Base-by-base conservation (phyloP, 2,329 filamentous ascomycete species). In the Stachybotrys chlorohalonatus region DNA sequence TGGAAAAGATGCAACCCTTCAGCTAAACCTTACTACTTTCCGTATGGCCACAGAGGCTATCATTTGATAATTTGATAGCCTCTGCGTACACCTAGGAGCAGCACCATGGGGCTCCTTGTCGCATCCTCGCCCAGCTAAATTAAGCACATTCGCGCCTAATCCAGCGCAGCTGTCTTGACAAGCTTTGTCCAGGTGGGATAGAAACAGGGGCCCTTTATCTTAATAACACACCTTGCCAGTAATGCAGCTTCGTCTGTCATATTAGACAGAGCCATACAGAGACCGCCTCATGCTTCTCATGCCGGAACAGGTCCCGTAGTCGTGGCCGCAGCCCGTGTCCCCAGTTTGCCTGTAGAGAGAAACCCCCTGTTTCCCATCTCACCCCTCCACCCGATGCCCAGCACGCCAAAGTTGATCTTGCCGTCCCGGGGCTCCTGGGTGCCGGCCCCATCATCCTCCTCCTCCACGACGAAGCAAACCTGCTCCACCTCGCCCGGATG, bases 341-440 rank as follows among this genome's bases (percentile, higher is more conserved):
- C 81, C 59, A 95, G 73, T 77, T 87, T 93, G 9, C 92, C 92
- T 7, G 94, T 99, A 49, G 86, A 90, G 66, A 99, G 75, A 62
- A 85, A 92, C 0, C 94, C 94, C 63, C 83, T 82, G 71, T 93
- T 94, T 0, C 94, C 94, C 87, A 96, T 92, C 58, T 89, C 83
- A 45, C 88, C 87, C 59, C 89, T 81, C 94, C 94, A 99, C 54
- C 90, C 87, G 56, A 97, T 88, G 48, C 85, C 86, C 60, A 97
- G 71, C 58, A 94, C 85, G 6, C 92, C 93, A 66, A 97, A 84
- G 17, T 86, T 75, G 45, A 88, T 74, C 59, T 82, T 74, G 52
- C 79, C 80, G 57, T 86, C 84, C 32, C 60, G 59, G 54, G 62
- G 79, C 17, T 84, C 73, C 31, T 64, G 58, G 48, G 78, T 32